Evolutionary conservation across 2,329 filamentous ascomycete genomes (phyloP), one percentile per base, ranked within the genome.

Genomic region (Huntiella decipiens): DNA sequence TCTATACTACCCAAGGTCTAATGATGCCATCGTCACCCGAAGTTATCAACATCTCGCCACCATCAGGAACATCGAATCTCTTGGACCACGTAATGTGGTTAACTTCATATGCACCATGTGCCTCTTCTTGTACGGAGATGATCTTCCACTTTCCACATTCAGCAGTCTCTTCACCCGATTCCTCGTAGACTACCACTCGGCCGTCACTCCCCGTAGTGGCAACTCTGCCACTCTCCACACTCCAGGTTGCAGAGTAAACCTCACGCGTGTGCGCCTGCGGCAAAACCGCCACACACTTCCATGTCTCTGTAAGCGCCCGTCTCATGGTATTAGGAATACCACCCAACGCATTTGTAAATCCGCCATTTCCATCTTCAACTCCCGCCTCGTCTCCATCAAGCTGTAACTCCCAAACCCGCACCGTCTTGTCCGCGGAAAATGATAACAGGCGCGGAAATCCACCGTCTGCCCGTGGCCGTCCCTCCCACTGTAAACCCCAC

Each of bases 11-110:
- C 88, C 91, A 98, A 1, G 87, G 77, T 56, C 80, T 79, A 22
- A 95, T 81, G 44, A 81, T 68, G 0, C 91, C 91, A 61, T 96
- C 87, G 58, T 98, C 91, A 0, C 88, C 91, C 0, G 87, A 94
- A 12, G 82, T 91, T 15, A 96, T 66, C 40, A 98, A 66, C 58
- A 95, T 80, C 63, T 96, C 88, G 17, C 66, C 60, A 3, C 68
- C 67, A 45, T 61, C 68, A 51, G 63, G 67, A 57, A 69, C 69
- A 58, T 94, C 86, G 48, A 75, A 81, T 48, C 87, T 70, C 54
- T 71, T 74, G 53, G 85, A 86, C 91, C 91, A 98, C 2, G 74
- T 77, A 42, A 91, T 72, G 60, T 95, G 86, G 56, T 98, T 98
- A 52, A 96, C 71, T 62, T 98, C 91, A 57, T 88, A 95, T 2